Base-by-base conservation (phyloP, 805 yeast species). In the Kodamaea hsintzibuensis region DNA sequence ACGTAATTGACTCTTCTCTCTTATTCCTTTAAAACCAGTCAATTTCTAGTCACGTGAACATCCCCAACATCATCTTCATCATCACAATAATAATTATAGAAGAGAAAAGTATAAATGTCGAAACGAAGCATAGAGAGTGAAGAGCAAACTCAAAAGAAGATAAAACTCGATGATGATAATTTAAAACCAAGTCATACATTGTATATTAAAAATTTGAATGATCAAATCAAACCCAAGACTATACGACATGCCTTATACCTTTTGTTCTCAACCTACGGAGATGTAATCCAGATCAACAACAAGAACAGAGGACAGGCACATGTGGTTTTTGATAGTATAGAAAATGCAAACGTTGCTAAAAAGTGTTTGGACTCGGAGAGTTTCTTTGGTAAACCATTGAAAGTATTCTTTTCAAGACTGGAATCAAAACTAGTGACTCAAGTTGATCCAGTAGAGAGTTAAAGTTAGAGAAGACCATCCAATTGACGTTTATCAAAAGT, bases 231-330 rank as follows among this genome's bases (percentile, higher is more conserved):
- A 22, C 62, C 70, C 1, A 48, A 62, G 0, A 67, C 74, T 22
- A 60, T 86, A 55, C 80, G 80, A 58, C 80, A 81, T 51, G 81
- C 80, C 58, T 68, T 88, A 10, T 86, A 81, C 61, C 61, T 86
- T 16, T 62, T 86, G 5, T 86, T 85, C 59, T 72, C 85, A 12
- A 79, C 84, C 0, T 86, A 77, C 65, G 91, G 91, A 0, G 91
- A 86, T 62, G 81, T 88, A 2, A 63, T 86, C 3, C 79, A 81
- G 9, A 74, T 88, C 9, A 65, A 75, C 38, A 74, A 74, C 52
- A 77, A 72, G 53, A 68, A 77, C 58, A 72, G 89, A 53, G 91
- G 91, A 0, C 90, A 85, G 62, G 91, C 91, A 0, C 88, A 86
- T 71, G 66, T 87, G 1, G 71, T 81, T 1, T 76, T 84, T 58